These are phyloP conservation scores for Metarhizium anisopliae DNA, from an alignment of 2,329 filamentous ascomycete genomes.

Conservation along the genomic window DNA sequence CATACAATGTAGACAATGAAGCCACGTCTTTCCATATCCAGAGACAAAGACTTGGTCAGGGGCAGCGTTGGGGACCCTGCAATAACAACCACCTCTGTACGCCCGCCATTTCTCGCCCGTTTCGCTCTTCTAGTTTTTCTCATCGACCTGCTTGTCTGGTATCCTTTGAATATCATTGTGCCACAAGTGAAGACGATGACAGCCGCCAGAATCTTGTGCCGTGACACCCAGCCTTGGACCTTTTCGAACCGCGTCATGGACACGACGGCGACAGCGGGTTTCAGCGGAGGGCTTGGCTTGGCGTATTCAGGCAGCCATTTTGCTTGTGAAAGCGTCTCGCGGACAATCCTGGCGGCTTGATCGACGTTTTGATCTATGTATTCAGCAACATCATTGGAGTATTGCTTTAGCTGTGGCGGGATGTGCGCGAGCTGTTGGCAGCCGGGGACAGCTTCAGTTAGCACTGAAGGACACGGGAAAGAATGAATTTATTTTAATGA, in stretches of 20 bases:
- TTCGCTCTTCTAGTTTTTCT: slow-evolving; percentile 66
- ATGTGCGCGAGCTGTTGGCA: slow-evolving; percentile 39
- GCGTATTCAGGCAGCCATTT: slow-evolving; percentile 66
- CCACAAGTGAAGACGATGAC: slow-evolving; percentile 62
- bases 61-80: slow-evolving; percentile 82
- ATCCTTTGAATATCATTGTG: slow-evolving; percentile 47
- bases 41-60: slow-evolving; percentile 70
- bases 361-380: slow-evolving; percentile 78
- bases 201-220: slow-evolving; percentile 65
- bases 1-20: slow-evolving; percentile 92
- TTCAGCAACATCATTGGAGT: slow-evolving; percentile 65
- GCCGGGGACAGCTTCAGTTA: slow-evolving; percentile 2
- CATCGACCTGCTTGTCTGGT: slow-evolving; percentile 43
- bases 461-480: background rate
- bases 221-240: slow-evolving; percentile 60
- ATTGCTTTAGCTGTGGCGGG: slow-evolving; percentile 57
- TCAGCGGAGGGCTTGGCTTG: slow-evolving; percentile 45
- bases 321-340: slow-evolving; percentile 57
- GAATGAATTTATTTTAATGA: background rate
- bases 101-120: slow-evolving; percentile 71
- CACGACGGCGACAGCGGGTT: slow-evolving; percentile 23
- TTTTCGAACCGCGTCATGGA: slow-evolving; percentile 35
- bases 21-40: slow-evolving; percentile 83
- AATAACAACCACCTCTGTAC: slow-evolving; percentile 79
- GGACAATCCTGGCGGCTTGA: slow-evolving; percentile 59